These are phyloP conservation scores for Porcisia hertigi DNA, from an alignment of 208 protist species.

Conservation along the genomic window DNA sequence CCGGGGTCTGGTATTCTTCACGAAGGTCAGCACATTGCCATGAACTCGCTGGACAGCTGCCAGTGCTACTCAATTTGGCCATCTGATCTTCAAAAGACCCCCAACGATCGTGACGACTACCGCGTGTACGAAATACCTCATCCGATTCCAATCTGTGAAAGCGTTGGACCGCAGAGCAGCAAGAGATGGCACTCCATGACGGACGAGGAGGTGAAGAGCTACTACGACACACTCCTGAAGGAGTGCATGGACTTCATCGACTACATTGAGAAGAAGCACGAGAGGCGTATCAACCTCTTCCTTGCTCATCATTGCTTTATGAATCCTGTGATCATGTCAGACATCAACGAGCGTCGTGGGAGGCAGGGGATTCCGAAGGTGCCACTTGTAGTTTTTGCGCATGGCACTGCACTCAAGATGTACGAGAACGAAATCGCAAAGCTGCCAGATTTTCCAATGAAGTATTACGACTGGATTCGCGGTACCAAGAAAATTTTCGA, in stretches of 20 bases:
- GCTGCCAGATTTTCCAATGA: constrained; percentile 73
- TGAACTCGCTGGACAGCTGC: constrained; percentile 52
- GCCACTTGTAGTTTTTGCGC: constrained; percentile 70
- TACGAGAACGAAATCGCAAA: constrained; percentile 76
- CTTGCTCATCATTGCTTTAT: constrained; percentile 80
- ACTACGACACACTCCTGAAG: constrained; percentile 51
- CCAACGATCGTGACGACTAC: constrained; percentile 61
- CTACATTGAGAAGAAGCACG: constrained; percentile 70
- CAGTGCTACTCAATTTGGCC: constrained; percentile 80
- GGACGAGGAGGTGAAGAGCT: constrained; percentile 55
- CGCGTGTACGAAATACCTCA: constrained; percentile 75
- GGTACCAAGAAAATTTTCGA: constrained; percentile 60
- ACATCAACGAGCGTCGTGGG: constrained; percentile 57
- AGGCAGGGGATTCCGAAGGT: constrained; percentile 42
- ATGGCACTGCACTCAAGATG: constrained; percentile 82
- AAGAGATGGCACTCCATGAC: constrained; percentile 79
- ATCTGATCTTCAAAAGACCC: constrained; percentile 65
- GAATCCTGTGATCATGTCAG: constrained; percentile 73
- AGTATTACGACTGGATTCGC: constrained; percentile 76
- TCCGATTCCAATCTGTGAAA: constrained; percentile 81
- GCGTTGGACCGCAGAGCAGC: constrained; percentile 71
- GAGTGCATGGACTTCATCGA: constrained; percentile 64
- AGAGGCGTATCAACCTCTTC: constrained; percentile 58
- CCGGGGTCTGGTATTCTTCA: constrained; percentile 82
- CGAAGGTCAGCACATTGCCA: constrained; percentile 65